Conservation (phyloP, 2,329 filamentous ascomycete genomes). For the Chaetomiaceae sp. region DNA sequence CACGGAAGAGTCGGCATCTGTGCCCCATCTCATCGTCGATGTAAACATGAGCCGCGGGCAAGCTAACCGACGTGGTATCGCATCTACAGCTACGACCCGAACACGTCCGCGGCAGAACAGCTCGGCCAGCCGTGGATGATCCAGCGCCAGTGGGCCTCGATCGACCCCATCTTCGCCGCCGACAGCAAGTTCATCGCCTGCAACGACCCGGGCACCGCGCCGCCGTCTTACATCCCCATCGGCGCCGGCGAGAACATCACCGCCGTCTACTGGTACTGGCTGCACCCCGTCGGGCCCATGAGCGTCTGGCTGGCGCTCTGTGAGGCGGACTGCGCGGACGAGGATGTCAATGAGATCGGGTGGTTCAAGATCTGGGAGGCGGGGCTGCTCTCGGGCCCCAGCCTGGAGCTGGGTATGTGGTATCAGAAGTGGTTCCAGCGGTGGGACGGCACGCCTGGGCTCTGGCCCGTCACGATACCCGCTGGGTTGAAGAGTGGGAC, state of each 20-base stretch:
- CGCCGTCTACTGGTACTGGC: slow-evolving; percentile 40
- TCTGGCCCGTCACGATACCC: slow-evolving; percentile 46
- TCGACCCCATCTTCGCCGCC: slow-evolving; percentile 37
- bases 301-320: slow-evolving; percentile 37
- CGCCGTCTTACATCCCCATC: slow-evolving; percentile 37
- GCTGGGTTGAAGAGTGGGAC: slow-evolving; percentile 41
- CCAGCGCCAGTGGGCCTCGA: slow-evolving; percentile 37
- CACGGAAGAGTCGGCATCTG: background rate
- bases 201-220: slow-evolving; percentile 35
- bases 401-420: slow-evolving; percentile 35
- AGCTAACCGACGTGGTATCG: background rate
- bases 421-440: slow-evolving; percentile 38
- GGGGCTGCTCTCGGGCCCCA: slow-evolving; percentile 32
- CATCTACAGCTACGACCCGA: slow-evolving; percentile 34
- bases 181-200: slow-evolving; percentile 34
- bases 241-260: slow-evolving; percentile 35
- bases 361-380: slow-evolving; percentile 44
- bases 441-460: slow-evolving; percentile 36
- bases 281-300: slow-evolving; percentile 40
- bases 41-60: too few species aligned
- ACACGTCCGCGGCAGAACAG: slow-evolving; percentile 30
- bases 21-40: too few species aligned
- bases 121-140: slow-evolving; percentile 37
- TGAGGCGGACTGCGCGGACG: slow-evolving; percentile 28
- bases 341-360: slow-evolving; percentile 31